phyloP scores from a whole-genome alignment of 352 stramenopile species.

The Pythium plurisporium region DNA sequence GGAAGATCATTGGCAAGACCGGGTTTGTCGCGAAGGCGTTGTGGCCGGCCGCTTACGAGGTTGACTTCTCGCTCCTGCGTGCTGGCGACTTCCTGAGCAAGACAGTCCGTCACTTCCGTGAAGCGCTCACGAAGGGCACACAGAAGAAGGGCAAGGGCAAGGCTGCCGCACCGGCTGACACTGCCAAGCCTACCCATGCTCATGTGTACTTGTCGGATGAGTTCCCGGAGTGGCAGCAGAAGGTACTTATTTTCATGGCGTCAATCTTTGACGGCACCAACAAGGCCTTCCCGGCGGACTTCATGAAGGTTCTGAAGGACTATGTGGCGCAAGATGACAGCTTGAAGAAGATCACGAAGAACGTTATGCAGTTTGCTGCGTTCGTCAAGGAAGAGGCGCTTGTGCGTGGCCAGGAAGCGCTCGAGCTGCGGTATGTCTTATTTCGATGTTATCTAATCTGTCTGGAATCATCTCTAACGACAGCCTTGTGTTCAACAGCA shows the following conservation, averaged over 20 bases:
- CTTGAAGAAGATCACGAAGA: constrained; percentile 90
- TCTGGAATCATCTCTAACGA: not conserved
- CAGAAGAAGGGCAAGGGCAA: constrained; percentile 89
- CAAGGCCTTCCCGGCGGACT: constrained; percentile 74
- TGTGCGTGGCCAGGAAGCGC: constrained; percentile 88
- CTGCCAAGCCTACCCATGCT: constrained; percentile 86
- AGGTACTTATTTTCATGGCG: constrained; percentile 79
- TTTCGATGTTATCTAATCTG: not conserved
- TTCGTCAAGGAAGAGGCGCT: constrained; percentile 94
- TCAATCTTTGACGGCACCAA: constrained; percentile 39
- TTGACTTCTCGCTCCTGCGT: constrained; percentile 91
- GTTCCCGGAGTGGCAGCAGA: constrained; percentile 85
- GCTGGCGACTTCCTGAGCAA: constrained; percentile 93
- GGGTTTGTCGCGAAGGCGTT: constrained; percentile 88
- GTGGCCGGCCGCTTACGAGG: constrained; percentile 84
- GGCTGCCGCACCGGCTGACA: constrained; percentile 67
- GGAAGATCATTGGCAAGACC: constrained; percentile 89
- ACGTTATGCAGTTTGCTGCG: constrained; percentile 96
- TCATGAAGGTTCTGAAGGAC: constrained; percentile 87
- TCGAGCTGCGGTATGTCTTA: constrained; percentile 83
- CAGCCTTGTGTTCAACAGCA: constrained; percentile 31
- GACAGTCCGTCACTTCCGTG: constrained; percentile 89
- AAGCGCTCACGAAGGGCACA: constrained; percentile 67
- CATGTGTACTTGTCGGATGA: constrained; percentile 84
- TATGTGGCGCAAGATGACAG: constrained; percentile 67